Evolutionary conservation across 139 green algal species (phyloP).

Genomic region (Tetraselmis chui): DNA sequence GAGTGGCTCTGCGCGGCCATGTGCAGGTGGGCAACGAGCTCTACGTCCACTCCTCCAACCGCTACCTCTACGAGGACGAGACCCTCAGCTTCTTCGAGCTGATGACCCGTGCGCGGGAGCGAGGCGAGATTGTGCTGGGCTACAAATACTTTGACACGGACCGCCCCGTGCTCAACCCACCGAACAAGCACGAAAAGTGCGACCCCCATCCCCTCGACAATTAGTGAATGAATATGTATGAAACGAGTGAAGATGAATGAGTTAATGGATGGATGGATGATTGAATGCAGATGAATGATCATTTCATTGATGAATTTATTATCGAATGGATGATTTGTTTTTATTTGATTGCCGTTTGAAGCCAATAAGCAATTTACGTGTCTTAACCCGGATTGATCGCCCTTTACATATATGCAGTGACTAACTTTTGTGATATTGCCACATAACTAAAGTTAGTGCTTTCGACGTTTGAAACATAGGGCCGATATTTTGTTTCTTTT

Average conservation of each 20-base stretch:
- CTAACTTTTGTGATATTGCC: too few species aligned
- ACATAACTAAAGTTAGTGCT: too few species aligned
- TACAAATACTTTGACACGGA: slow-evolving; percentile 13
- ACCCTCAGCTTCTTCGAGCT: slow-evolving; percentile 39
- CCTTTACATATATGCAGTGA: too few species aligned
- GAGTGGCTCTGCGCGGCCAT: too few species aligned
- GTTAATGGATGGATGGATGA: background rate
- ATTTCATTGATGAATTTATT: too few species aligned
- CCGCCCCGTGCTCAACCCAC: slow-evolving; percentile 26
- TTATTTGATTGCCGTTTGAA: background rate
- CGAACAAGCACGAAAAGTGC: slow-evolving; percentile 18
- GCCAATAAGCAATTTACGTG: background rate
- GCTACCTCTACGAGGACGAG: slow-evolving; percentile 29
- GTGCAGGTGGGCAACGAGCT: slow-evolving; percentile 38
- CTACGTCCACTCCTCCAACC: slow-evolving; percentile 31
- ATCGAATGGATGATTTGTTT: too few species aligned
- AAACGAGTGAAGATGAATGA: background rate
- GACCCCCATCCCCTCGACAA: too few species aligned
- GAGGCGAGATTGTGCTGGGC: slow-evolving; percentile 38
- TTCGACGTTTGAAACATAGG: too few species aligned
- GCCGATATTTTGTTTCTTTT: too few species aligned
- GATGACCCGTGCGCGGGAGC: slow-evolving; percentile 24
- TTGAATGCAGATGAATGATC: background rate
- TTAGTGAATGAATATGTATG: background rate
- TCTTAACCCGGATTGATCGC: too few species aligned